Conservation (phyloP, 768 basidiomycete genomes). For the Suillus subaureus region DNA sequence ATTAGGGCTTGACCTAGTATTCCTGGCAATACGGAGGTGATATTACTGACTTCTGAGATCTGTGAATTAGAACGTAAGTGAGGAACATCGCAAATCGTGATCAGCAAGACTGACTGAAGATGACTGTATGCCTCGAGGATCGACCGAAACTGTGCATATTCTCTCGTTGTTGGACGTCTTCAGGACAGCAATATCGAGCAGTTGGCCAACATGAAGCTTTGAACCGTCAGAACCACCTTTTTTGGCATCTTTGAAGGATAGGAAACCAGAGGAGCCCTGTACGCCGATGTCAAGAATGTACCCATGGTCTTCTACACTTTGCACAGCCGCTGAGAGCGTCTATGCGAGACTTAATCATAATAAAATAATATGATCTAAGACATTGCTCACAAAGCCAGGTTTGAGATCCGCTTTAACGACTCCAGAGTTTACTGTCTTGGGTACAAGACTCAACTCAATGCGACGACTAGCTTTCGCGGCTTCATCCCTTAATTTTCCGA, state of each 20-base stretch:
- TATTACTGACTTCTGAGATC: conserved; percentile 71
- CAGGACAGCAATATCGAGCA: conserved; percentile 67
- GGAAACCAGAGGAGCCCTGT: conserved; percentile 77
- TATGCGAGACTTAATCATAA: conserved; percentile 29
- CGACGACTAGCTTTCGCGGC: conserved; percentile 67
- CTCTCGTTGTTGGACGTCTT: conserved; percentile 62
- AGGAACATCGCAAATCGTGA: conserved; percentile 2
- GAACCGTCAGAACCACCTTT: conserved; percentile 35
- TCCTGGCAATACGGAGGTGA: conserved; percentile 85
- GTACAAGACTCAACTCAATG: conserved; percentile 83
- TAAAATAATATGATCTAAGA: conserved; percentile 10
- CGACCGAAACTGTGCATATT: conserved; percentile 63
- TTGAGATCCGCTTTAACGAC: conserved; percentile 79
- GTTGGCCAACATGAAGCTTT: conserved; percentile 60
- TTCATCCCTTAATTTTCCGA: conserved; percentile 70
- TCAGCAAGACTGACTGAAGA: conserved; percentile 51
- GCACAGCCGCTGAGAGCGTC: conserved; percentile 77
- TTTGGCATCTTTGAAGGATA: conserved; percentile 83
- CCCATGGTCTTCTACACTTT: conserved; percentile 94
- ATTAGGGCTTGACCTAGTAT: conserved; percentile 80
- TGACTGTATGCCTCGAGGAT: conserved; percentile 48
- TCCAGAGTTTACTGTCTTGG: conserved; percentile 81
- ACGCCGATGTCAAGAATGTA: conserved; percentile 90
- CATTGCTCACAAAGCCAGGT: conserved; percentile 67
- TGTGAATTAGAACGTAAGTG: conserved; percentile 28